phyloP scores from a whole-genome alignment of 208 protist genomes.

The Polymyxa betae region DNA sequence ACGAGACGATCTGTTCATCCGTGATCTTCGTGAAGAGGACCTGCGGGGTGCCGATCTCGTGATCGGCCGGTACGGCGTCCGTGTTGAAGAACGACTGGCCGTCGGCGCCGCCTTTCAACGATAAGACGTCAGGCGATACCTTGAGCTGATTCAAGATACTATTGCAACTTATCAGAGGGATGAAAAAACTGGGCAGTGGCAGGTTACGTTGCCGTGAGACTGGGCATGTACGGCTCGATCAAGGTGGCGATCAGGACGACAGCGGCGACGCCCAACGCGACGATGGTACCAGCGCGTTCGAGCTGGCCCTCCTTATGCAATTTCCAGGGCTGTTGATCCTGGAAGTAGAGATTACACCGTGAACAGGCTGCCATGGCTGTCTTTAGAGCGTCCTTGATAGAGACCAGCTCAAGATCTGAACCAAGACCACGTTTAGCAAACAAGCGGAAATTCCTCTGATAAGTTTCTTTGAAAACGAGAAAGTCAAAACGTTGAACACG shows the following conservation, averaged over 20 bases:
- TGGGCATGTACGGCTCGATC: slow-evolving; percentile 73
- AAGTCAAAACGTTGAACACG: not conserved
- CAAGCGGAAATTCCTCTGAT: too few relatives aligned
- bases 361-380: slow-evolving; percentile 69
- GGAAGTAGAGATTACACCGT: slow-evolving; percentile 77
- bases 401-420: too few relatives aligned
- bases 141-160: not conserved
- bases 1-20: slow-evolving; percentile 53
- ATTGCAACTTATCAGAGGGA: not conserved
- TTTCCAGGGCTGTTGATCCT: slow-evolving; percentile 75
- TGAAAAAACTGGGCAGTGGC: not conserved
- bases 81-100: not conserved
- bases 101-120: not conserved
- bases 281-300: slow-evolving; percentile 61
- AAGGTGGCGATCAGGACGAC: slow-evolving; percentile 68
- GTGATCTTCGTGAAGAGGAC: slow-evolving; percentile 63
- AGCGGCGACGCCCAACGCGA: slow-evolving; percentile 61
- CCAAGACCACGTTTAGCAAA: too few relatives aligned
- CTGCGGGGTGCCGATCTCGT: slow-evolving; percentile 54
- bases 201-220: not conserved
- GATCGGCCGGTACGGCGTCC: slow-evolving; percentile 49
- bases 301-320: slow-evolving; percentile 57
- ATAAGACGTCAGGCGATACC: not conserved
- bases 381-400: slow-evolving; percentile 73
- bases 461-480: too few relatives aligned